Evolutionary conservation across 2,329 filamentous ascomycete genomes (phyloP), one percentile per base, ranked within the genome.

Genomic region (Alternaria infectoria): DNA sequence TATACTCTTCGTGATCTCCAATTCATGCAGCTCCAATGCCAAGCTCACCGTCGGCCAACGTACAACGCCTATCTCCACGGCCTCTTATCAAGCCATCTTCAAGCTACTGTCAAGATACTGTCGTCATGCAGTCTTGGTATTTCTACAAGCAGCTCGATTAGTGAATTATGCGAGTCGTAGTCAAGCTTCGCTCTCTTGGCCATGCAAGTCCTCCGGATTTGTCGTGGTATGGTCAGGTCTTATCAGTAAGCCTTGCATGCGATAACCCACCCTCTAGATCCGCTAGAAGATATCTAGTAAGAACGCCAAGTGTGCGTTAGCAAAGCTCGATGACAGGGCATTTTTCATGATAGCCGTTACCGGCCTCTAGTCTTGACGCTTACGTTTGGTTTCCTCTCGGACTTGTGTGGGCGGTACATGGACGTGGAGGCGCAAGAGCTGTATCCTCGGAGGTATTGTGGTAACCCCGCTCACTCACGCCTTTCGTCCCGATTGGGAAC

Each of bases 161-260:
- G 26, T 44, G 23, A n/a, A 36, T 49, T 57, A 40, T 46, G 13
- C 50, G 43, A 65, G 57, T 54, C 23, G 23, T 25, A 19, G 51
- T 26, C 25, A 62, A 44, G 44, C 43, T 28, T 19, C 25, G 47
- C 26, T 15, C 54, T 26, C 56, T 59, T 52, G 51, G 47, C 60
- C 55, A 17, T 59, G 49, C 54, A 40, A 25, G 23, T 30, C 51
- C 40, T 28, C 40, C 40, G 30, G 40, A 23, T 30, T 8, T 6
- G 46, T 36, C 44, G 15, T 44, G 40, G 44, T 58, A 46, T 54
- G 26, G 28, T 25, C 44, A 26, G 30, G 55, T 45, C 59, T 67
- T 67, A 67, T 67, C 62, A 65, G 65, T 61, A 36, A 54, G 50
- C 50, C 54, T 57, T 58, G 47, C 59, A 57, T 44, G 23, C 52